A percentile compares a stretch with the other conserved stretches of the same genome.
These are phyloP conservation scores for Gorgonomyces haynaldii DNA, from an alignment of 192 early-diverging fungal species.

Conservation along the genomic window DNA sequence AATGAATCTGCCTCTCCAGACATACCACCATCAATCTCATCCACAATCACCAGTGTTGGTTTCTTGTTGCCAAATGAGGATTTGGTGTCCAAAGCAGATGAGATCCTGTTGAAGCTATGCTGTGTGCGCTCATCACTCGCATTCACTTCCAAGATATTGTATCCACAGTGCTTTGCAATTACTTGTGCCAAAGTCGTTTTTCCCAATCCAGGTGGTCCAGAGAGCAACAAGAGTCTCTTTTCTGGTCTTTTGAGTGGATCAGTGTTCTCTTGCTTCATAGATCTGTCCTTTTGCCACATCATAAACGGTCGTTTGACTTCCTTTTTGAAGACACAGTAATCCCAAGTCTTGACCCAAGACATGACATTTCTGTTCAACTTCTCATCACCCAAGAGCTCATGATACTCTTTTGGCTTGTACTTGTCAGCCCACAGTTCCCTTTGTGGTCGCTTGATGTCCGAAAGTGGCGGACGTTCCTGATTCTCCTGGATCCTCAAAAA, in stretches of 20 bases:
- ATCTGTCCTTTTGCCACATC: not conserved
- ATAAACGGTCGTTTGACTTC: conserved; percentile 6
- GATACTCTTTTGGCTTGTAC: conserved; percentile 66
- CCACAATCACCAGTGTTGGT: conserved; percentile 80
- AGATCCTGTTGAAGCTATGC: conserved; percentile 54
- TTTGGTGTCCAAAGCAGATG: conserved; percentile 67
- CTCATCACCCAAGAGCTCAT: conserved; percentile 86
- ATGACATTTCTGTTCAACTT: conserved; percentile 77
- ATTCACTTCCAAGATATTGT: conserved; percentile 86
- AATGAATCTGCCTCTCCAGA: conserved; percentile 63
- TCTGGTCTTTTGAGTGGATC: conserved; percentile 48
- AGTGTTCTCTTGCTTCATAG: conserved; percentile 3
- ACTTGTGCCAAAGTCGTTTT: conserved; percentile 97
- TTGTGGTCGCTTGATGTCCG: not conserved
- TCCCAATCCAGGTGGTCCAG: conserved; percentile 87
- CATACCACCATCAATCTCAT: conserved; percentile 91
- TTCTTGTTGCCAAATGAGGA: conserved; percentile 48
- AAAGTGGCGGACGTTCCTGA: not conserved
- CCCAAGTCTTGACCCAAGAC: conserved; percentile 94
- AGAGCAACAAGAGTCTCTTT: conserved; percentile 60
- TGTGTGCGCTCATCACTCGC: conserved; percentile 92
- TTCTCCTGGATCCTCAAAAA: conserved; percentile 4
- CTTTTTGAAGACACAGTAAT: conserved; percentile 81
- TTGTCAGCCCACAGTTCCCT: conserved; percentile 77
- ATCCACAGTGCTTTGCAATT: conserved; percentile 78